These are phyloP conservation scores for Jimgerdemannia flammicorona DNA, from an alignment of 192 early-diverging fungal species.

Conservation along the genomic window DNA sequence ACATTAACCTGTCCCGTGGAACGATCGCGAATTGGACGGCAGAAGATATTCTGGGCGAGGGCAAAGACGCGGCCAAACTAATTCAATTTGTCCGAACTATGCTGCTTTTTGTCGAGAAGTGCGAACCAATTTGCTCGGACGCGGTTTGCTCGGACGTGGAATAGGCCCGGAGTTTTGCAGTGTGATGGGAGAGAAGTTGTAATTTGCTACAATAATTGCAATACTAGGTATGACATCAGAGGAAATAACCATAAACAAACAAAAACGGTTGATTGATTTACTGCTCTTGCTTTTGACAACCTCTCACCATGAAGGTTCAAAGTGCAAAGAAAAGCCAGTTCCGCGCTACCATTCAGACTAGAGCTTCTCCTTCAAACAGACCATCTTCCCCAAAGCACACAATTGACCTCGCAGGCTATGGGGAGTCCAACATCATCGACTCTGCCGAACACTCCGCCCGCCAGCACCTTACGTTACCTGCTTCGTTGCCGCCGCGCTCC, in stretches of 20 bases:
- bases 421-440: not conserved
- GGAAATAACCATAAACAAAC: not conserved
- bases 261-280: not conserved
- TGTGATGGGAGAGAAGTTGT: too few relatives aligned
- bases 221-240: not conserved
- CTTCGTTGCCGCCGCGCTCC: not conserved
- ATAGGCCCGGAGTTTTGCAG: too few relatives aligned
- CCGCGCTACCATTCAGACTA: not conserved
- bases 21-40: conserved; percentile 32
- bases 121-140: conserved; percentile 10
- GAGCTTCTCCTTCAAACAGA: not conserved
- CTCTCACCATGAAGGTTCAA: not conserved
- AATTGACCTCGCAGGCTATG: not conserved
- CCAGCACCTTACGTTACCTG: not conserved
- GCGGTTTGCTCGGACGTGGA: too few relatives aligned
- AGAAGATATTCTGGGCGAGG: conserved; percentile 26
- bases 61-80: conserved; percentile 6
- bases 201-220: too few relatives aligned
- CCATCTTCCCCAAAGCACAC: not conserved
- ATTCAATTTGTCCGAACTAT: conserved; percentile 29
- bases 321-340: not conserved
- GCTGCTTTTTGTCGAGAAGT: conserved; percentile 30
- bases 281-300: not conserved
- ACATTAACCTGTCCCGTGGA: conserved; percentile 21
- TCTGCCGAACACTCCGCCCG: not conserved